Evolutionary conservation across 768 basidiomycete species (phyloP).

Genomic region (Kwoniella newhampshirensis): DNA sequence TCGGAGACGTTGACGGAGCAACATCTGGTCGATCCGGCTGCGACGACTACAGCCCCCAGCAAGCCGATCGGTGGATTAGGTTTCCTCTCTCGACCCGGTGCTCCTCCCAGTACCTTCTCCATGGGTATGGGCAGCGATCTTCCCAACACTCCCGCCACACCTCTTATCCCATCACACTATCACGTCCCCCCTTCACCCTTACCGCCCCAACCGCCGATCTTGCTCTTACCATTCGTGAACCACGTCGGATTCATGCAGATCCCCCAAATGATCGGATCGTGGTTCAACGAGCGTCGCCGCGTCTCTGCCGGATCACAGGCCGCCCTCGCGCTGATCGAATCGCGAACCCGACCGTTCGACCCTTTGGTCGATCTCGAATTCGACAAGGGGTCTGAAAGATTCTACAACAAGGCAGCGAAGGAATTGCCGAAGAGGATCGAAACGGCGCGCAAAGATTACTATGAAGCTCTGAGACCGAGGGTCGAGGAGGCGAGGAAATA

Average conservation of each 20-base stretch:
- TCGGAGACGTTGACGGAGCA: constrained; percentile 31
- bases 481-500: constrained; percentile 73
- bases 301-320: constrained; percentile 79
- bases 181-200: constrained; percentile 62
- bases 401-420: constrained; percentile 59
- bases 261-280: constrained; percentile 82
- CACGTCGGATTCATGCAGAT: constrained; percentile 79
- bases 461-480: constrained; percentile 66
- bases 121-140: constrained; percentile 53
- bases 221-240: constrained; percentile 54
- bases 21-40: not conserved
- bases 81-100: constrained; percentile 54
- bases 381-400: constrained; percentile 65
- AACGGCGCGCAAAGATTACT: constrained; percentile 73
- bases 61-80: constrained; percentile 28
- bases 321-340: constrained; percentile 70
- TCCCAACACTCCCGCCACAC: constrained; percentile 10
- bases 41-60: constrained; percentile 28
- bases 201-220: constrained; percentile 73
- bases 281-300: constrained; percentile 82
- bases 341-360: constrained; percentile 63
- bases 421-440: constrained; percentile 58
- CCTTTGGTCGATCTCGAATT: constrained; percentile 67
- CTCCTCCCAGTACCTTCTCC: constrained; percentile 26
- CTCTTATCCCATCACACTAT: constrained; percentile 47